These are phyloP conservation scores for Malus hybrid DNA, from an alignment of 331 rosid genomes.

Conservation along the genomic window DNA sequence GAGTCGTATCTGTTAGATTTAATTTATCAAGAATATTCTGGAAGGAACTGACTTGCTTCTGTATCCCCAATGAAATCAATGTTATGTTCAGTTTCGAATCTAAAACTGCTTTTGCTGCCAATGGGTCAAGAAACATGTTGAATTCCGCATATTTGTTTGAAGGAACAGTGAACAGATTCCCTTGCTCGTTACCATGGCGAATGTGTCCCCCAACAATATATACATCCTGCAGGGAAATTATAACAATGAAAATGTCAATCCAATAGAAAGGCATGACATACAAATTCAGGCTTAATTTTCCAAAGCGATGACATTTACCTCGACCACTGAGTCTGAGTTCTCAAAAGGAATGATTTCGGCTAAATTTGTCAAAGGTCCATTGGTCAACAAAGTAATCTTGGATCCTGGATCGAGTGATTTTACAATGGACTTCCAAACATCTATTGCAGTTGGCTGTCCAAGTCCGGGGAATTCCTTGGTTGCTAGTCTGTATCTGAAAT, in stretches of 20 bases:
- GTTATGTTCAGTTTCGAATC: constrained; percentile 49
- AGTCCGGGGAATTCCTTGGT: constrained; percentile 6
- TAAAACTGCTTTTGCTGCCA: constrained; percentile 56
- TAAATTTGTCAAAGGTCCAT: constrained; percentile 15
- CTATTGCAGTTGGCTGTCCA: constrained; percentile 7
- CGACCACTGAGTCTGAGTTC: neutral
- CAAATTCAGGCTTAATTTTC: neutral
- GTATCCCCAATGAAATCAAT: constrained; percentile 48
- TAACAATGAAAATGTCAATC: neutral
- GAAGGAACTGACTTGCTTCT: constrained; percentile 47
- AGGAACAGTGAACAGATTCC: constrained; percentile 60
- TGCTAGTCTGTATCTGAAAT: constrained; percentile 2
- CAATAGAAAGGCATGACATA: neutral
- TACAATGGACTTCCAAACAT: constrained; percentile 10
- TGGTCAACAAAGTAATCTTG: constrained; percentile 11
- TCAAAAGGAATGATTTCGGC: neutral
- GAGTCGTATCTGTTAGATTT: constrained; percentile 25
- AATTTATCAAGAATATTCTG: constrained; percentile 19
- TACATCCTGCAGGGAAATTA: constrained; percentile 42
- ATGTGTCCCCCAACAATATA: constrained; percentile 76
- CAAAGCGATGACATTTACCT: neutral
- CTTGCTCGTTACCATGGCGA: constrained; percentile 32
- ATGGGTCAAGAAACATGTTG: constrained; percentile 72
- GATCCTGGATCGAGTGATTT: constrained; percentile 4
- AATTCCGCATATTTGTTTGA: constrained; percentile 71